Evolutionary conservation across 1,284 basidiomycete genomes (phyloP).

Genomic region (Cutaneotrichosporon cyanovorans): DNA sequence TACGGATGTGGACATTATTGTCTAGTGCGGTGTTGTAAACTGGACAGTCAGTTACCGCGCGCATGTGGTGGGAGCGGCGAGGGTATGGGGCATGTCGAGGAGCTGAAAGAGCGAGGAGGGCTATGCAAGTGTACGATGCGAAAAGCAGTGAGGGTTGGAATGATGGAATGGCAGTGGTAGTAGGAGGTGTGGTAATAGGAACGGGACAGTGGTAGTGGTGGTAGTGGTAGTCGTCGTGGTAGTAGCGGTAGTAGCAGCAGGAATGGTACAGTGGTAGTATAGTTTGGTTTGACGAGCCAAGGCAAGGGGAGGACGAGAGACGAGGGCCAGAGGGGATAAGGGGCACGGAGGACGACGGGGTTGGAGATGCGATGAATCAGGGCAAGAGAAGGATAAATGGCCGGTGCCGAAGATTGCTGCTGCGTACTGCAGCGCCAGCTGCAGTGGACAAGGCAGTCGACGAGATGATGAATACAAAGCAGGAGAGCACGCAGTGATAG

Average conservation of each 20-base stretch:
- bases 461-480: no score
- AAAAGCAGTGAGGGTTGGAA: not conserved
- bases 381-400: no score
- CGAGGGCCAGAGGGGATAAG: no score
- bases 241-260: not conserved
- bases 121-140: not conserved
- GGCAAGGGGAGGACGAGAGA: not conserved
- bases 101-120: not conserved
- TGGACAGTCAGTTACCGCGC: not conserved
- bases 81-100: not conserved
- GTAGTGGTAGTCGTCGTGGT: not conserved
- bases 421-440: no score
- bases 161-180: not conserved
- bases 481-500: no score
- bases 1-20: slow-evolving; percentile 14
- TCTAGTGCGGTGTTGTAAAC: not conserved
- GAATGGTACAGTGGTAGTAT: not conserved
- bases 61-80: no score
- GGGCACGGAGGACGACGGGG: no score
- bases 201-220: not conserved
- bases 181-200: no score
- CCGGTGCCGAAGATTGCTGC: no score
- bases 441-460: no score
- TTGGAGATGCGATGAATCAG: no score
- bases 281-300: not conserved